Percentiles rank a stretch among this genome's conserved stretches.
phyloP scores from a whole-genome alignment of 202 grass and related monocot genomes.

The Panicum virgatum region DNA sequence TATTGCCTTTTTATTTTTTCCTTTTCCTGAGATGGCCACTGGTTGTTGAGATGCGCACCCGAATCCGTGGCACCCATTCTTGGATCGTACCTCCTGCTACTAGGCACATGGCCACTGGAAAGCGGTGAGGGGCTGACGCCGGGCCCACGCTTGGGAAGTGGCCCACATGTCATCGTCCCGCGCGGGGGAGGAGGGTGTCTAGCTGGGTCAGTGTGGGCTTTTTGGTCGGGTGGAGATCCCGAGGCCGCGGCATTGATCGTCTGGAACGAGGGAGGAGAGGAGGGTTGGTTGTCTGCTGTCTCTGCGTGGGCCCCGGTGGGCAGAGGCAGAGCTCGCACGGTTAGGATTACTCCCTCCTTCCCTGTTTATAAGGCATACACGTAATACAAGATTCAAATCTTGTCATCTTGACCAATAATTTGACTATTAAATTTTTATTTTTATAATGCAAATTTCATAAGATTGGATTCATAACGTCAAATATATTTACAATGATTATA shows the following conservation, averaged over 20 bases:
- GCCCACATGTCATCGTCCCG: background rate
- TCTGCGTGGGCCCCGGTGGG: background rate
- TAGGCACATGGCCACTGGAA: background rate
- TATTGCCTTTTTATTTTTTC: background rate
- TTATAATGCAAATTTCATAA: too few relatives aligned
- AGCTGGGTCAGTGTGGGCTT: background rate
- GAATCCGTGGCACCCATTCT: background rate
- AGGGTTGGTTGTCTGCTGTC: background rate
- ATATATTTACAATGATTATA: too few relatives aligned
- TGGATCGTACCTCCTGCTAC: background rate
- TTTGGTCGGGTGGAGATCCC: slow-evolving; percentile 24
- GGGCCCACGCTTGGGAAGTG: background rate
- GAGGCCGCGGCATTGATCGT: background rate
- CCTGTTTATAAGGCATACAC: too few relatives aligned
- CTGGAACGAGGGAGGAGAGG: background rate
- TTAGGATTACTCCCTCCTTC: too few relatives aligned
- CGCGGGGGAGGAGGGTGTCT: background rate
- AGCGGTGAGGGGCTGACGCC: too few relatives aligned
- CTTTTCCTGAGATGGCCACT: background rate
- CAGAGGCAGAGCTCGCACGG: background rate
- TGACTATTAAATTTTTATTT: too few relatives aligned
- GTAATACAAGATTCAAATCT: too few relatives aligned
- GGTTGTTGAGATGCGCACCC: background rate
- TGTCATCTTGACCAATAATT: too few relatives aligned
- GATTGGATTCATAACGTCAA: too few relatives aligned